Evolutionary conservation across 371 early-diverging fungal genomes (phyloP), one percentile per base, ranked within the genome.

Genomic region (Zancudomyces culisetae): DNA sequence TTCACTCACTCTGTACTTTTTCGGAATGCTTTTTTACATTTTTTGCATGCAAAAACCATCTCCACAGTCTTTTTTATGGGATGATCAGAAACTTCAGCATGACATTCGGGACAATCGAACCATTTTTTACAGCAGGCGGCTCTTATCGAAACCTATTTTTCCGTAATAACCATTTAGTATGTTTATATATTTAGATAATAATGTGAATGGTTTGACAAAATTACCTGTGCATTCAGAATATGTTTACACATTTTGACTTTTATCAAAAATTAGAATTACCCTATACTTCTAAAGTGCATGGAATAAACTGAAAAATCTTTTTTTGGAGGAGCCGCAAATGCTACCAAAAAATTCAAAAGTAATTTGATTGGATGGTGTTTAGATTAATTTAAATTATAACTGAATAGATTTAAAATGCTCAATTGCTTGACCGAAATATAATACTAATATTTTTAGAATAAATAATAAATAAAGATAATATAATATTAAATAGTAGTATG

Each of bases 91-190:
- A 59, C 64, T 51, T 87, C 94, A n/a, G 73, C 79, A 61, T 94
- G 94, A 67, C 97, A 96, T 60, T 92, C 85, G 2, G 94, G 73
- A 59, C 97, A 96, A 69, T 96, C 97, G 61, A 87, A 96, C 94
- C 97, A 96, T 52, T 74, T 75, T 64, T 83, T 81, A 70, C 94
- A 94, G 73, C 97, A 96, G 23, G 81, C 81, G 3, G 92, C 86
- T 47, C 94, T 77, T 49, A 94, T 81, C 42, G 91, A 75, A 18
- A 89, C 93, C 87, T 87, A 52, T 6, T 19, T 10, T 20, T 10
- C 8, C 20, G 10, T 13, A 20, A 2, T 20, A 58, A 4, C 35
- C 18, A 15, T 39, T 45, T 6, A 6, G 6, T 35, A 35, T 35
- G 10, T 10, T 35, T 15, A 35, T 10, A 35, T 10, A 35, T 35